Percentiles rank a stretch among this genome's conserved stretches.
Conservation (phyloP, 192 early-diverging fungal species). For the Cetraspora pellucida region DNA sequence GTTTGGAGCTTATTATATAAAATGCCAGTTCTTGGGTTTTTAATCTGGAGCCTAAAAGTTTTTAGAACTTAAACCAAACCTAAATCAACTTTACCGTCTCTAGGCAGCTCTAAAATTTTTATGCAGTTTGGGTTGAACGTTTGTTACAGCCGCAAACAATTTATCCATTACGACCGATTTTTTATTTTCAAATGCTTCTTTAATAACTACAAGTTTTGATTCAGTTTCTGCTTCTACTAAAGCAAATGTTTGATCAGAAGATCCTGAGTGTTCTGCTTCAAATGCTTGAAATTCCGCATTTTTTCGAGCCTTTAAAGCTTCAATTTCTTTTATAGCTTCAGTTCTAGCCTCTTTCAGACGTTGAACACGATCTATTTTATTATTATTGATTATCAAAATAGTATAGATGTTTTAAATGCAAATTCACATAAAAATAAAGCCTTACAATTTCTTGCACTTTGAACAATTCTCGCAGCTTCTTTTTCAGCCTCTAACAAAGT, state of each 20-base stretch:
- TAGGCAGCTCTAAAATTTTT: slow-evolving; percentile 40
- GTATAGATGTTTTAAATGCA: neutral
- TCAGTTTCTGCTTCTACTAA: slow-evolving; percentile 74
- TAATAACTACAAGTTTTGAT: slow-evolving; percentile 63
- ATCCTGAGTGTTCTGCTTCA: slow-evolving; percentile 73
- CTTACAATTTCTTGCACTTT: slow-evolving; percentile 88
- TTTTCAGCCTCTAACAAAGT: slow-evolving; percentile 98
- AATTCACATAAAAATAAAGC: neutral
- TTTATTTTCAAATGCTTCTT: slow-evolving; percentile 60
- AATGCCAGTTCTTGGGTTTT: no score
- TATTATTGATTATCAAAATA: neutral
- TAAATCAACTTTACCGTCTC: no score
- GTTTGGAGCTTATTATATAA: no score
- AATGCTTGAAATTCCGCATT: slow-evolving; percentile 76
- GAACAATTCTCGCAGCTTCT: slow-evolving; percentile 91
- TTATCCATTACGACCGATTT: slow-evolving; percentile 69
- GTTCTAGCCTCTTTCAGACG: slow-evolving; percentile 94
- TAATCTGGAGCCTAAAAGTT: no score
- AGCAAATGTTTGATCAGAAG: slow-evolving; percentile 60
- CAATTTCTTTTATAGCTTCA: slow-evolving; percentile 91
- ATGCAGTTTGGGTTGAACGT: slow-evolving; percentile 72
- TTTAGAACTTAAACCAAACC: no score
- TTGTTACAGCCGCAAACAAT: slow-evolving; percentile 63
- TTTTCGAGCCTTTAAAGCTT: slow-evolving; percentile 82
- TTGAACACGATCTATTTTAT: slow-evolving; percentile 76